Evolutionary conservation across 2,329 filamentous ascomycete genomes (phyloP).

Genomic region (Mollisia scopiformis): DNA sequence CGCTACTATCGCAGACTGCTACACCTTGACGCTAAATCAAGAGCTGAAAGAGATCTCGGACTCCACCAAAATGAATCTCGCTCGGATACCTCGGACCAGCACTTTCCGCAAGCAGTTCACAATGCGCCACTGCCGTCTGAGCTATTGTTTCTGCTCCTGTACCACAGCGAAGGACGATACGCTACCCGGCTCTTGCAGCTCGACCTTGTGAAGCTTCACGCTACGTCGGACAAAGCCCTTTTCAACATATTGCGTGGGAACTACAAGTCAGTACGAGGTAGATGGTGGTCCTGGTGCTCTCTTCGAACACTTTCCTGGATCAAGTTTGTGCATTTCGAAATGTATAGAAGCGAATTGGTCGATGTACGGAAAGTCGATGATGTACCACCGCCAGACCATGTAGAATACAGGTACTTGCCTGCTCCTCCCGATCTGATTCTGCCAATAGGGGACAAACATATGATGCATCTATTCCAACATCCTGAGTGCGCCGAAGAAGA

Average conservation of each 20-base stretch:
- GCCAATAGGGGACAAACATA: slow-evolving; percentile 20
- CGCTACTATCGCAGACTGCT: no score
- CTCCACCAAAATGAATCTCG: no score
- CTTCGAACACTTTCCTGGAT: slow-evolving; percentile 21
- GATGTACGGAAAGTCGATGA: slow-evolving; percentile 25
- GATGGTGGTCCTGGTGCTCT: slow-evolving; percentile 12
- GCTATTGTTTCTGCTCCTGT: slow-evolving; percentile 23
- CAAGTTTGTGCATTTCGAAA: slow-evolving; percentile 29
- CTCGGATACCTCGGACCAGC: no score
- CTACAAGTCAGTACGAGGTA: slow-evolving; percentile 16
- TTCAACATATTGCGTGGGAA: slow-evolving; percentile 18
- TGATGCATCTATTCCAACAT: slow-evolving; percentile 26
- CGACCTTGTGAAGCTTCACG: slow-evolving; percentile 12
- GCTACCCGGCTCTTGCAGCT: slow-evolving; percentile 24
- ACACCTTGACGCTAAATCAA: no score
- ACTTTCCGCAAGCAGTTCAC: no score
- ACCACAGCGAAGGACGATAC: slow-evolving; percentile 21
- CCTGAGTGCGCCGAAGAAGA: slow-evolving; percentile 19
- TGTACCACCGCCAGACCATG: slow-evolving; percentile 21
- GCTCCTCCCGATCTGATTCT: slow-evolving; percentile 23
- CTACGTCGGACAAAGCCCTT: slow-evolving; percentile 17
- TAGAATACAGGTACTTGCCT: slow-evolving; percentile 23
- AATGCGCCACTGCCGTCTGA: not conserved
- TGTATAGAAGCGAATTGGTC: slow-evolving; percentile 20
- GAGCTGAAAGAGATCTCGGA: no score